phyloP scores from a whole-genome alignment of 148 eudicot genomes.

The Mesembryanthemum crystallinum region DNA sequence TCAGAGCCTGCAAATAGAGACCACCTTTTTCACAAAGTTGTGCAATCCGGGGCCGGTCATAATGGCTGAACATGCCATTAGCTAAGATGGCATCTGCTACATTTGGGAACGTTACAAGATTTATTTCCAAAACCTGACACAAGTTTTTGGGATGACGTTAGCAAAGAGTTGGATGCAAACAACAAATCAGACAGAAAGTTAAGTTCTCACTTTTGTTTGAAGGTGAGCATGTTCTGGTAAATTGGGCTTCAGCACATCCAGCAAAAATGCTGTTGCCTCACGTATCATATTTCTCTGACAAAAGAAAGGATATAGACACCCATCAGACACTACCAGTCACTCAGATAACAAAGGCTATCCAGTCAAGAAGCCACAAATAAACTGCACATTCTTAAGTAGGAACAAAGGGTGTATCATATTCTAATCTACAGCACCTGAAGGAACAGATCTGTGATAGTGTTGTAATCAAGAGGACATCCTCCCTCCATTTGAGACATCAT shows the following conservation, averaged over 20 bases:
- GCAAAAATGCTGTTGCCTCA: constrained; percentile 96
- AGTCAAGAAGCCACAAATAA: background rate
- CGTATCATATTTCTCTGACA: constrained; percentile 92
- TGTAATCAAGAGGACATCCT: constrained; percentile 97
- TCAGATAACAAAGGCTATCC: background rate
- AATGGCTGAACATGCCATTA: constrained; percentile 97
- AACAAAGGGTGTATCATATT: background rate
- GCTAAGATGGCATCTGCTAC: constrained; percentile 98
- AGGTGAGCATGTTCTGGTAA: constrained; percentile 82
- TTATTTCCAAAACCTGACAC: constrained; percentile 79
- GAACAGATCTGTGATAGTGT: constrained; percentile 93
- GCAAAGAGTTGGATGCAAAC: constrained; percentile 5
- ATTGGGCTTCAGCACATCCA: constrained; percentile 95
- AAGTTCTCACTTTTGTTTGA: constrained; percentile 69
- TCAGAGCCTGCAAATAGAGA: constrained; percentile 82
- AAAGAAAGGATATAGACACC: background rate
- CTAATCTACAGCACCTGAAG: constrained; percentile 56
- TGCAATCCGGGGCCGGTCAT: constrained; percentile 91
- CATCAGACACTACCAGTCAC: background rate
- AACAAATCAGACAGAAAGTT: background rate
- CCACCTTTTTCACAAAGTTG: constrained; percentile 99
- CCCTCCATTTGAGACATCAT: constrained; percentile 99
- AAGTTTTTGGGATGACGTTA: background rate
- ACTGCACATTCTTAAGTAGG: background rate
- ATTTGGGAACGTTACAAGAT: constrained; percentile 93